These are phyloP conservation scores for Saururus chinensis DNA, from an alignment of 164 flowering plant genomes.

Conservation along the genomic window DNA sequence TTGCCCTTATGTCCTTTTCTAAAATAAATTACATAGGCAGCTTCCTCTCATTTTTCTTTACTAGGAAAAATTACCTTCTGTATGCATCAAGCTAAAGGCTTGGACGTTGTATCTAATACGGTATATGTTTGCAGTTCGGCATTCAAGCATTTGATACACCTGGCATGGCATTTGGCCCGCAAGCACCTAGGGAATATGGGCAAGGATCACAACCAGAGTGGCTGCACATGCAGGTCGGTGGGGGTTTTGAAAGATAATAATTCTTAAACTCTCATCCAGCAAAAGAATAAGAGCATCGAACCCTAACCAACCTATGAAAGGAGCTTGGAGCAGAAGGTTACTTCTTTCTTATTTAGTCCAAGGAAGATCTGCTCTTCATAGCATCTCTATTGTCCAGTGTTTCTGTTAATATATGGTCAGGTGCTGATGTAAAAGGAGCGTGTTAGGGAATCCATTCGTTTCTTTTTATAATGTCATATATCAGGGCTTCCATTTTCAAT, in stretches of 20 bases:
- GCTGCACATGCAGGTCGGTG: slow-evolving; percentile 88
- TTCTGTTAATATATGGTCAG: neutral
- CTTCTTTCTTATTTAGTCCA: neutral
- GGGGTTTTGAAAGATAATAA: slow-evolving; percentile 53
- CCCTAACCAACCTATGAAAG: neutral
- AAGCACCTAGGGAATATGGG: slow-evolving; percentile 50
- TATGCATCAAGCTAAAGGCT: neutral
- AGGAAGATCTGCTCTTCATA: neutral
- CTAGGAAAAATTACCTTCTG: neutral
- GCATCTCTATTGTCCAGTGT: neutral
- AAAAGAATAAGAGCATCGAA: neutral
- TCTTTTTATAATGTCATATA: neutral
- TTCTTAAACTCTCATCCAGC: neutral
- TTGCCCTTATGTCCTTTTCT: no score
- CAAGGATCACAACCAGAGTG: slow-evolving; percentile 57
- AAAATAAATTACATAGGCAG: no score
- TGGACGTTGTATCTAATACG: neutral
- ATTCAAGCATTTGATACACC: slow-evolving; percentile 47
- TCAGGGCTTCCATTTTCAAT: neutral
- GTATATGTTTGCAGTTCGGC: slow-evolving; percentile 27
- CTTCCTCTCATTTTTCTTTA: no score
- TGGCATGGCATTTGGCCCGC: slow-evolving; percentile 50
- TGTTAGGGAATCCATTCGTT: neutral
- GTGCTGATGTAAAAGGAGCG: neutral
- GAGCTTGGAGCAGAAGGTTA: neutral